A percentile compares a stretch with the other conserved stretches of the same genome.
These are phyloP conservation scores for Lophium mytilinum DNA, from an alignment of 495 filamentous ascomycete genomes.

Conservation along the genomic window DNA sequence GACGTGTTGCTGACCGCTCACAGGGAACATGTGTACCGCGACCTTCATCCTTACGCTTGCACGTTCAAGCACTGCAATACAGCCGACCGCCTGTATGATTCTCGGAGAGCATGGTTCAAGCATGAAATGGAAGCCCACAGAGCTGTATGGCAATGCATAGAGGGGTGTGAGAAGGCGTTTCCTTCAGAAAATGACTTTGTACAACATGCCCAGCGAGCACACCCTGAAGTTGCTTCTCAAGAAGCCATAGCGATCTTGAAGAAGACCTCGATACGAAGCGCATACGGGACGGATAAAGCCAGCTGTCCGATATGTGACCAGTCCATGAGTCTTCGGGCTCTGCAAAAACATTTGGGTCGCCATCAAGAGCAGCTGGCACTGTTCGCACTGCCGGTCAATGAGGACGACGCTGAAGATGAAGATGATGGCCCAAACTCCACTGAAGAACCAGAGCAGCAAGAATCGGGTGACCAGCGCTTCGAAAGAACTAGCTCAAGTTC, in stretches of 20 bases:
- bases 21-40: slow-evolving; percentile 20
- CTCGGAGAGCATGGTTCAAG: slow-evolving; percentile 13
- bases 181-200: neutral
- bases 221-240: neutral
- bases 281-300: neutral
- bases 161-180: slow-evolving; percentile 8
- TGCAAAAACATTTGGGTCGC: slow-evolving; percentile 19
- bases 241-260: slow-evolving; percentile 1
- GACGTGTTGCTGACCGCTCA: neutral
- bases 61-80: slow-evolving; percentile 12
- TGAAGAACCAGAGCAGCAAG: slow-evolving; percentile 8
- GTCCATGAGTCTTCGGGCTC: neutral
- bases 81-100: slow-evolving; percentile 22
- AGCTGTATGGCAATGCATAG: slow-evolving; percentile 11
- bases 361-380: slow-evolving; percentile 26
- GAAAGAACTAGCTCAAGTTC: too few relatives aligned
- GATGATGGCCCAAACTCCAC: too few relatives aligned
- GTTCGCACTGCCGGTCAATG: slow-evolving; percentile 26
- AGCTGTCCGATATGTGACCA: slow-evolving; percentile 6
- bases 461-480: too few relatives aligned
- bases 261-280: neutral
- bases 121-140: slow-evolving; percentile 19
- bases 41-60: slow-evolving; percentile 21
- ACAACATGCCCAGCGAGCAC: neutral
- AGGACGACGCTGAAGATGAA: slow-evolving; percentile 7